Base-by-base conservation (phyloP, 75 land plant genomes). In the Selaginella tamariscina region DNA sequence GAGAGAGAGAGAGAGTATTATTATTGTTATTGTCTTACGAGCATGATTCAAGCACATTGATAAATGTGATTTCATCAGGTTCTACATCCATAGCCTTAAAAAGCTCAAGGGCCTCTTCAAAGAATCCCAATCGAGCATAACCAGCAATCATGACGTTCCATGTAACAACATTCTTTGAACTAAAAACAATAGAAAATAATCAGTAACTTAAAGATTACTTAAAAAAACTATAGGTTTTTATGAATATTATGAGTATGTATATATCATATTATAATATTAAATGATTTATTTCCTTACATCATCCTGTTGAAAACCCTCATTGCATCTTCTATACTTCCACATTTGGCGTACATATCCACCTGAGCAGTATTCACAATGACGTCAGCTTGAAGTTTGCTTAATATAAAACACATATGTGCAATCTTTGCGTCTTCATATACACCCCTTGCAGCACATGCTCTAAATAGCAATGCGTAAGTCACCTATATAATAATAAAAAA, bases 261-360 rank as follows among this genome's bases (percentile, higher is more conserved):
- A n/a, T n/a, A n/a, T n/a, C n/a, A n/a, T n/a, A n/a, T n/a, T n/a
- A n/a, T n/a, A n/a, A n/a, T n/a, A n/a, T n/a, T n/a, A n/a, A n/a
- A n/a, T n/a, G n/a, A n/a, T n/a, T n/a, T n/a, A 49, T 49, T 49
- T 20, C 54, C 20, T 49, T n/a, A 8, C 8, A 5, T 8, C 62
- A 59, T 59, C 21, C 62, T 5, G 62, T 59, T 8, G 26, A 59
- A 59, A 23, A 59, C 62, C 21, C 26, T 21, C 26, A 5, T 23
- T n/a, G 62, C 62, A n/a, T 23, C 62, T n/a, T 59, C 62, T n/a
- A 59, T 9, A 59, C 62, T 59, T n/a, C 24, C 62, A 59, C 62
- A 59, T 21, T n/a, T 59, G 18, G 27, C 5, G 62, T 59, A 59
- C 62, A 59, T 59, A 23, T n/a, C 21, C 26, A 59, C 26, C 23